A percentile compares a stretch with the other conserved stretches of the same genome.
Conservation (phyloP, 495 filamentous ascomycete species). For the Xylaria longipes region DNA sequence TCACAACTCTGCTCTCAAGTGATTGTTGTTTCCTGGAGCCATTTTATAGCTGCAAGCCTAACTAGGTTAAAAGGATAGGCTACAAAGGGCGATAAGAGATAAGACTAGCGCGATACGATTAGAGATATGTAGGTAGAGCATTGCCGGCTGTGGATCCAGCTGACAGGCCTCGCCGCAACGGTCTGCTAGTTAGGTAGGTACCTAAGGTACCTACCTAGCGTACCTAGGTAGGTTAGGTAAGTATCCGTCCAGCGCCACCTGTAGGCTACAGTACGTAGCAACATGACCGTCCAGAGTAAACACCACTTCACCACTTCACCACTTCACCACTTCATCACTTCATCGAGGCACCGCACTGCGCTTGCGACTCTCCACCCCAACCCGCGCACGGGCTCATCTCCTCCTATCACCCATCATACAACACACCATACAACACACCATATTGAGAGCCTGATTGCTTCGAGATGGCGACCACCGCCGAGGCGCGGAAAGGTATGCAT, state of each 20-base stretch:
- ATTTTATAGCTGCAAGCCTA: background rate
- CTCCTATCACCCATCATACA: background rate
- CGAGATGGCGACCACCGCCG: slow-evolving; percentile 24
- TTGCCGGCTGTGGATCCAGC: background rate
- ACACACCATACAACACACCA: background rate
- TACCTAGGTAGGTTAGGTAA: background rate
- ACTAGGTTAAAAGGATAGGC: background rate
- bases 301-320: no score
- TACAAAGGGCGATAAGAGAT: background rate
- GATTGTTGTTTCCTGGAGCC: background rate
- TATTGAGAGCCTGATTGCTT: background rate
- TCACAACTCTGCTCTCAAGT: slow-evolving; percentile 10
- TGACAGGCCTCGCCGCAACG: background rate
- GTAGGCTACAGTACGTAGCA: background rate
- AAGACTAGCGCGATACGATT: background rate
- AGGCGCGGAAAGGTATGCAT: slow-evolving; percentile 29
- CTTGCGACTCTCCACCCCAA: background rate
- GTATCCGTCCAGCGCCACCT: background rate
- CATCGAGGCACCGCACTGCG: slow-evolving; percentile 1
- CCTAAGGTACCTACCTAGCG: background rate
- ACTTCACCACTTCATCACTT: background rate
- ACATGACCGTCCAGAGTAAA: background rate
- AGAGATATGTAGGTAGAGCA: no score
- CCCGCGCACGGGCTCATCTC: background rate
- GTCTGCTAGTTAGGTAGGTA: background rate